These are phyloP conservation scores for Apophysomyces ossiformis DNA, from an alignment of 371 early-diverging fungal genomes.

Conservation along the genomic window DNA sequence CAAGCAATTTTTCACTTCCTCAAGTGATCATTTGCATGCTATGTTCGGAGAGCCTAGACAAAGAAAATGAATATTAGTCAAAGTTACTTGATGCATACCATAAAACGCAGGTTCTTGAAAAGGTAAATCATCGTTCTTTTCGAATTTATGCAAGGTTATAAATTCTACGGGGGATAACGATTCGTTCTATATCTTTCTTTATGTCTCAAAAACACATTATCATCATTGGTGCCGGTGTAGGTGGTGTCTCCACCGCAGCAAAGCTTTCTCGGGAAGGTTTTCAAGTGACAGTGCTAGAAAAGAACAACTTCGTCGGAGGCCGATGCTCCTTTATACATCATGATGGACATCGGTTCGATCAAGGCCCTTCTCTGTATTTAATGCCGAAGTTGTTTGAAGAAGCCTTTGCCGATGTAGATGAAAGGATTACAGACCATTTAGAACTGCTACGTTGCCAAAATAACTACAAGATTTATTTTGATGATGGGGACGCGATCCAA, in stretches of 20 bases:
- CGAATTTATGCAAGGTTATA: neutral
- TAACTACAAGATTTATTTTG: conserved; percentile 66
- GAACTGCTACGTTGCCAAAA: conserved; percentile 61
- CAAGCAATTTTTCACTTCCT: neutral
- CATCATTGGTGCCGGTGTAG: conserved; percentile 62
- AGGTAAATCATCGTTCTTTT: neutral
- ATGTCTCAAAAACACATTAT: conserved; percentile 47
- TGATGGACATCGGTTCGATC: conserved; percentile 62
- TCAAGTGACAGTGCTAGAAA: conserved; percentile 62
- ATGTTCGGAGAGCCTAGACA: neutral
- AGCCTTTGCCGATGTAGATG: conserved; percentile 62
- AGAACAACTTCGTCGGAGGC: conserved; percentile 64
- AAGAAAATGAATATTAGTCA: neutral
- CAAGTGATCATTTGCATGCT: conserved; percentile 11
- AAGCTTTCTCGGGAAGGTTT: conserved; percentile 59
- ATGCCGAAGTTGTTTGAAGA: conserved; percentile 66
- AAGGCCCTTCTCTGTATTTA: conserved; percentile 67
- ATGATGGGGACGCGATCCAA: conserved; percentile 55
- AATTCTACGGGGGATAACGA: neutral
- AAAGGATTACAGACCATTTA: conserved; percentile 52
- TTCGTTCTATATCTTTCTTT: neutral
- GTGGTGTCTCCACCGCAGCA: conserved; percentile 66
- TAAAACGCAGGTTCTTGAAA: neutral
- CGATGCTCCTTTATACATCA: conserved; percentile 61
- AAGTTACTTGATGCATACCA: neutral